Evolutionary conservation across 2,329 filamentous ascomycete species (phyloP), one percentile per base, ranked within the genome.

Genomic region (Fusarium vanettenii): DNA sequence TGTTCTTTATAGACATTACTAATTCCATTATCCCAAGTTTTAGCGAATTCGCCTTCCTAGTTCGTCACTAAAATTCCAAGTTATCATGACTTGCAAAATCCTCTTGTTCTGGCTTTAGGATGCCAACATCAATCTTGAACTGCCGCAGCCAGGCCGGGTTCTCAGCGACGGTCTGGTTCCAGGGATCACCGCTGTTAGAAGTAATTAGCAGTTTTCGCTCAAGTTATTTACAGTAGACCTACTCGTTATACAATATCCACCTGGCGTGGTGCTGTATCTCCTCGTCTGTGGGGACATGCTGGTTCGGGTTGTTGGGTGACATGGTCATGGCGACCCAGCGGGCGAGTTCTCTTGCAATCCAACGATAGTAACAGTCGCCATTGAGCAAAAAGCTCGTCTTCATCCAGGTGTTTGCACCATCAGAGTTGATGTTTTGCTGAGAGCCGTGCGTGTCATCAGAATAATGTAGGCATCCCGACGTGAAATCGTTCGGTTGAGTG

Each of bases 271-370:
- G 61, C 14, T 67, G 70, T 29, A 73, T 37, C 52, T 73, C 70
- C 10, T 73, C 64, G 7, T 73, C 70, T 1, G 70, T 68, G 1
- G 70, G 70, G 8, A 73, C 37, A 56, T 73, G 70, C 25, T 63
- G 64, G n/a, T 43, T 71, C 11, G 70, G 70, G 1, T 73, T 73
- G 16, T 71, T 73, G 4, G 68, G 68, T 2, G 70, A 73, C 68
- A 73, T 73, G 8, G 68, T 73, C 31, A 60, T 55, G 25, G 41
- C 60, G 0, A 73, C 70, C 68, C 68, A 73, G 4, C 68, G 64
- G 4, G 68, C 68, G 25, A 71, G 27, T 16, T 73, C 70, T 16
- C 48, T 27, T 0, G 64, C 68, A 0, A 73, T 48, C 70, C 68
- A 71, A 5, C 61, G 68, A 10, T 59, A 59, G 6, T 39, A 59